A percentile compares a stretch with the other conserved stretches of the same genome.
Evolutionary conservation across 768 basidiomycete genomes (phyloP).

Genomic region (Candolleomyces efflorescens): DNA sequence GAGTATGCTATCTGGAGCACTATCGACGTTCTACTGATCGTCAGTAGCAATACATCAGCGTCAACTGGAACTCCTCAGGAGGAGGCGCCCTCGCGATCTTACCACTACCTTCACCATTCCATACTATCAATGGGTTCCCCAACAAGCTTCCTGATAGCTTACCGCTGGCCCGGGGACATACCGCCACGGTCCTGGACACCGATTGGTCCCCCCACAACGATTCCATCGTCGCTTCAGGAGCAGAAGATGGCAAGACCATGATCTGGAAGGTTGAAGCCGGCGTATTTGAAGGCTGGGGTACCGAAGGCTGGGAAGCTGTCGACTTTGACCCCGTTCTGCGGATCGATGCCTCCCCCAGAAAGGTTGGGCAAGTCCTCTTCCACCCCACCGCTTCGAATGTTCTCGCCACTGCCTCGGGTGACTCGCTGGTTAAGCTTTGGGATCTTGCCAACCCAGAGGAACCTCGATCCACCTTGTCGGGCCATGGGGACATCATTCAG

Average conservation of each 20-base stretch:
- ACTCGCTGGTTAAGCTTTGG: slow-evolving; percentile 88
- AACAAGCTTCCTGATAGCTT: slow-evolving; percentile 88
- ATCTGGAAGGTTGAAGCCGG: slow-evolving; percentile 78
- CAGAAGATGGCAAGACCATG: slow-evolving; percentile 91
- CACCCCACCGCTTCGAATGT: slow-evolving; percentile 89
- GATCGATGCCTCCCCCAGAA: slow-evolving; percentile 76
- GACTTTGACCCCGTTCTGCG: slow-evolving; percentile 86
- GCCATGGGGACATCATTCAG: slow-evolving; percentile 89
- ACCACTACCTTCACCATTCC: slow-evolving; percentile 75
- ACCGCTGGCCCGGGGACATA: slow-evolving; percentile 86
- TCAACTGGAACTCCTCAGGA: slow-evolving; percentile 94
- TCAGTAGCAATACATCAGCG: slow-evolving; percentile 71
- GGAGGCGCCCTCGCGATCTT: slow-evolving; percentile 95
- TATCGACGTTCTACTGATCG: slow-evolving; percentile 4
- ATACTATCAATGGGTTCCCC: slow-evolving; percentile 49
- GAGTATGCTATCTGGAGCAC: slow-evolving; percentile 23
- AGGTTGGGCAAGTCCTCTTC: slow-evolving; percentile 92
- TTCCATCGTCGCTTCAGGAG: slow-evolving; percentile 82
- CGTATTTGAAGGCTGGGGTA: slow-evolving; percentile 80
- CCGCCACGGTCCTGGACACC: slow-evolving; percentile 86
- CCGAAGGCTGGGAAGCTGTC: slow-evolving; percentile 73
- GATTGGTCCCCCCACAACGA: slow-evolving; percentile 97
- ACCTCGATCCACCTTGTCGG: slow-evolving; percentile 54
- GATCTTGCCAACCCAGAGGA: slow-evolving; percentile 76
- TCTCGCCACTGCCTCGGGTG: slow-evolving; percentile 74